phyloP scores from a whole-genome alignment of 148 eudicot species.

The Persicaria maculosa region DNA sequence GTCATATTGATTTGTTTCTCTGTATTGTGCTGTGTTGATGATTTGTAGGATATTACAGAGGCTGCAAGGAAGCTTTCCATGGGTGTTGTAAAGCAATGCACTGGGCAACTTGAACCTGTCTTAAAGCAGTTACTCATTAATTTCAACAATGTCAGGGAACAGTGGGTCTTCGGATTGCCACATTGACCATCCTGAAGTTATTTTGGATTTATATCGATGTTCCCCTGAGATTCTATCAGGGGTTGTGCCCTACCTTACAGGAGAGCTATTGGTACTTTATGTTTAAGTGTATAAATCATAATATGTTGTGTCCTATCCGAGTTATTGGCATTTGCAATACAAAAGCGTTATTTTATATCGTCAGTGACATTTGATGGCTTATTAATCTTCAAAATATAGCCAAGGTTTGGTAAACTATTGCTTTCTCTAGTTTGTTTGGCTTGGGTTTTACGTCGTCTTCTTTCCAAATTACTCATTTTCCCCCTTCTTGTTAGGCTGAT shows the following conservation, averaged over 20 bases:
- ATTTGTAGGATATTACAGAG: slow-evolving; percentile 43
- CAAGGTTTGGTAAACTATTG: not conserved
- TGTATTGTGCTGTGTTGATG: slow-evolving; percentile 8
- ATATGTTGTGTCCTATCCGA: not conserved
- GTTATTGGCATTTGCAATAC: not conserved
- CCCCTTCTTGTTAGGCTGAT: slow-evolving; percentile 46
- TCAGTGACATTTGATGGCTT: not conserved
- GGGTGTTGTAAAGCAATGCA: slow-evolving; percentile 66
- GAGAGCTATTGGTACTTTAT: slow-evolving; percentile 77
- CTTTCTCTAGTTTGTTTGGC: not conserved
- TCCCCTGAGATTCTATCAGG: slow-evolving; percentile 81
- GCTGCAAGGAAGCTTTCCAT: slow-evolving; percentile 85
- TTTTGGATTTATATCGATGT: slow-evolving; percentile 72
- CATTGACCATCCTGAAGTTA: slow-evolving; percentile 71
- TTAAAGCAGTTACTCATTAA: slow-evolving; percentile 73
- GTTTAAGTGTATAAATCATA: not conserved
- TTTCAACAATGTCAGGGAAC: slow-evolving; percentile 82
- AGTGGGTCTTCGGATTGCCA: slow-evolving; percentile 35
- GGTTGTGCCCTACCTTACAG: slow-evolving; percentile 77
- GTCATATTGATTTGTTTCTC: not conserved
- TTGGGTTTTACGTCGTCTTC: not conserved
- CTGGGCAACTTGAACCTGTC: slow-evolving; percentile 75
- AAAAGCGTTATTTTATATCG: not conserved
- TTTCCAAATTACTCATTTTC: not conserved
- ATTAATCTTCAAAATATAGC: not conserved